phyloP scores from a whole-genome alignment of 345 rosid species.

The Crucihimalaya himalaica region DNA sequence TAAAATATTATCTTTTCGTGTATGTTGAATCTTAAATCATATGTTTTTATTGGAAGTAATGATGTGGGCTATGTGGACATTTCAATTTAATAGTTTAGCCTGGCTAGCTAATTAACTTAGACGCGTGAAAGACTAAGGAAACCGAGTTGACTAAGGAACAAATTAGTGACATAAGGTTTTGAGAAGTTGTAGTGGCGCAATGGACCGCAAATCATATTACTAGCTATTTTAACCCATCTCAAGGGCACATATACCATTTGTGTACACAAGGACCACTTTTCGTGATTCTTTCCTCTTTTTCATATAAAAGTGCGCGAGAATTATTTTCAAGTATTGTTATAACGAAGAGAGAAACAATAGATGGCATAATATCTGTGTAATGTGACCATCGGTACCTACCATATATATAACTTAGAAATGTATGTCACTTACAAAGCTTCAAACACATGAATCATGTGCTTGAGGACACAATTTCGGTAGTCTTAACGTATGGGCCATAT shows the following conservation, averaged over 20 bases:
- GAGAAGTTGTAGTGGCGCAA: background rate
- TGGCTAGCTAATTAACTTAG: too few relatives aligned
- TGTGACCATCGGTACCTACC: too few relatives aligned
- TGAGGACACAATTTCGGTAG: background rate
- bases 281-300: background rate
- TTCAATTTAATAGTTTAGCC: too few relatives aligned
- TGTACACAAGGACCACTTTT: background rate
- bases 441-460: background rate
- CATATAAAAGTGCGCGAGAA: background rate
- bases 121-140: too few relatives aligned
- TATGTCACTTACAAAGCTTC: background rate
- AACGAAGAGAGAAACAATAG: too few relatives aligned
- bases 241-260: background rate
- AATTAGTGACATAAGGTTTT: background rate
- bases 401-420: background rate
- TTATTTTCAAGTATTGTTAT: background rate
- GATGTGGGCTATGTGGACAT: too few relatives aligned
- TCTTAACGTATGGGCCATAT: background rate
- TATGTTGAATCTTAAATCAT: too few relatives aligned
- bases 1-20: too few relatives aligned
- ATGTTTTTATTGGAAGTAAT: too few relatives aligned
- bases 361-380: too few relatives aligned
- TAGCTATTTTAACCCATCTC: background rate
- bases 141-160: background rate
- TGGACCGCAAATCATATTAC: background rate